A percentile compares a stretch with the other conserved stretches of the same genome.
Conservation (phyloP, 2,329 filamentous ascomycete species). For the Scedosporium boydii region DNA sequence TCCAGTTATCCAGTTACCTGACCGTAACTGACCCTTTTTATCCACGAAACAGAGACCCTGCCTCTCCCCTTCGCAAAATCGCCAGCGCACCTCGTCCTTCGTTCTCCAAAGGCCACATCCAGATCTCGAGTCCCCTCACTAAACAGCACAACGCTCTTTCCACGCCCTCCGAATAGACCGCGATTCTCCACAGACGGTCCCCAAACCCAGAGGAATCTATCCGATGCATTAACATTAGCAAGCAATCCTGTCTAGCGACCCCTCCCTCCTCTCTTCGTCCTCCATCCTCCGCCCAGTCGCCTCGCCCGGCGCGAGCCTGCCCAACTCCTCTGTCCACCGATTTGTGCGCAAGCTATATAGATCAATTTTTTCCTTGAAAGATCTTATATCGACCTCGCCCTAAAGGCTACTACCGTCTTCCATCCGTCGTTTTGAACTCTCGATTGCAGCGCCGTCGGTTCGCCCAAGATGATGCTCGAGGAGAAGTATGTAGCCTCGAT, state of each 20-base stretch:
- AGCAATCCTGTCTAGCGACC: not conserved
- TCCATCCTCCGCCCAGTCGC: not conserved
- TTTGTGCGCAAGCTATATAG: conserved; percentile 26
- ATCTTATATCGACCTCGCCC: too few relatives aligned
- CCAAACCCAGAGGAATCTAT: not conserved
- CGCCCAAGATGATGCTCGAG: conserved; percentile 29
- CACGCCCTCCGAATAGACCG: not conserved
- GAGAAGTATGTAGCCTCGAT: conserved; percentile 29
- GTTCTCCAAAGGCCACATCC: not conserved
- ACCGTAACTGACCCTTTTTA: conserved; percentile 1
- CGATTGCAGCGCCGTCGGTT: conserved; percentile 13
- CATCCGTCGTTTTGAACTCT: not conserved
- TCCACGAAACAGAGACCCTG: conserved; percentile 5
- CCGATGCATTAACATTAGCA: not conserved
- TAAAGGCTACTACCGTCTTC: not conserved
- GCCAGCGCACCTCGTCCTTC: conserved; percentile 1
- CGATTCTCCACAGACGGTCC: not conserved
- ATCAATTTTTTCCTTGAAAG: conserved; percentile 9
- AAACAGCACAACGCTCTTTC: not conserved
- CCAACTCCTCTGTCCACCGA: conserved; percentile 15
- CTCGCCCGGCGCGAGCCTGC: conserved; percentile 17
- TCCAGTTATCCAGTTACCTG: not conserved
- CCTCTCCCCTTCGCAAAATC: not conserved
- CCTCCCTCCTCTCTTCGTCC: not conserved
- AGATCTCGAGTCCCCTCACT: not conserved